These are phyloP conservation scores for Penicillium sp. DNA, from an alignment of 2,329 filamentous ascomycete genomes.

Conservation along the genomic window DNA sequence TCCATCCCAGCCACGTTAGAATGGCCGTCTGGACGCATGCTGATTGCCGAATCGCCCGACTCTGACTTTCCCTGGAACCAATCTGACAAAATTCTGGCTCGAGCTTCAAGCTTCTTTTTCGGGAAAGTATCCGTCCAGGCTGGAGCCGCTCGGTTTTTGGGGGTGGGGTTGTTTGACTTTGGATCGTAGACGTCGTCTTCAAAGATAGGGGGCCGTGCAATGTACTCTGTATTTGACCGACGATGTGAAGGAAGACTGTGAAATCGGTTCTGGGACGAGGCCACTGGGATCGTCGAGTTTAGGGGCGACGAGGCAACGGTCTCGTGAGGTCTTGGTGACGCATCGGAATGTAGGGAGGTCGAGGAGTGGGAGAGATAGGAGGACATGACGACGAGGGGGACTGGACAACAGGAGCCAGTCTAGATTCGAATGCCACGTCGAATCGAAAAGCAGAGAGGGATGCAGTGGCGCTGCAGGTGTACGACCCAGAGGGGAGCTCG, in stretches of 20 bases:
- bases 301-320: constrained; percentile 31
- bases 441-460: constrained; percentile 16
- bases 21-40: constrained; percentile 29
- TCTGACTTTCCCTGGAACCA: constrained; percentile 62
- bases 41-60: constrained; percentile 54
- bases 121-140: constrained; percentile 36
- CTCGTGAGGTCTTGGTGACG: constrained; percentile 27
- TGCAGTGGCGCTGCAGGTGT: constrained; percentile 27
- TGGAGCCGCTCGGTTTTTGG: constrained; percentile 20
- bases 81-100: constrained; percentile 50
- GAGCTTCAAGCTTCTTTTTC: constrained; percentile 40
- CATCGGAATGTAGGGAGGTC: constrained; percentile 36
- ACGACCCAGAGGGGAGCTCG: constrained; percentile 11
- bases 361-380: constrained; percentile 22
- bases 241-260: constrained; percentile 37
- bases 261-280: constrained; percentile 23
- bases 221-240: constrained; percentile 44
- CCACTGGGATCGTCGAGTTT: constrained; percentile 23
- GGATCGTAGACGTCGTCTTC: constrained; percentile 36
- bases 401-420: constrained; percentile 22
- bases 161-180: constrained; percentile 19
- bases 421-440: constrained; percentile 42
- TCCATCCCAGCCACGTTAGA: constrained; percentile 24
- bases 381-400: constrained; percentile 23
- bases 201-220: constrained; percentile 38